Percentiles rank a stretch among this genome's conserved stretches.
These are phyloP conservation scores for Neurospora cerealis DNA, from an alignment of 495 filamentous ascomycete species.

Conservation along the genomic window DNA sequence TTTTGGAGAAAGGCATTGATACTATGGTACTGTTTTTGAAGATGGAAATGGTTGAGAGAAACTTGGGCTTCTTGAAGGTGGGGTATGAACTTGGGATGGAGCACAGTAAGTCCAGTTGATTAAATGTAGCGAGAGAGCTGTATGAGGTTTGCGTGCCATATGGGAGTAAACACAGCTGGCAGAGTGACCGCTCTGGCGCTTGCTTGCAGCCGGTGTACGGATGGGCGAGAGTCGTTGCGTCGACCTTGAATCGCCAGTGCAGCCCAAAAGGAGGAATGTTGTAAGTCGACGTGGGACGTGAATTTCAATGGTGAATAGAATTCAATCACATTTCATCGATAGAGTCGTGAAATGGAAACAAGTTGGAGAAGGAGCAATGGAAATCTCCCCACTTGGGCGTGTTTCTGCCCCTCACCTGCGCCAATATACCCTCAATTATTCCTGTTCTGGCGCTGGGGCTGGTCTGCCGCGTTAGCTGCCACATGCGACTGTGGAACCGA, in stretches of 20 bases:
- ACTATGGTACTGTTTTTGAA: neutral
- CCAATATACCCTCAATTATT: neutral
- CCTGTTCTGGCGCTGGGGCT: neutral
- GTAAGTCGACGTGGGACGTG: neutral
- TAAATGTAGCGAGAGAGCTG: neutral
- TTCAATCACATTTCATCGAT: neutral
- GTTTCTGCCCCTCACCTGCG: neutral
- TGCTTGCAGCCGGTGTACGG: neutral
- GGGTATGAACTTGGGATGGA: neutral
- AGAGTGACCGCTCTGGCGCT: neutral
- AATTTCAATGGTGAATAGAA: neutral
- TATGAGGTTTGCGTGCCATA: neutral
- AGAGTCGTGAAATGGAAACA: neutral
- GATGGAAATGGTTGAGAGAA: neutral
- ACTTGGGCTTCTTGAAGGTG: neutral
- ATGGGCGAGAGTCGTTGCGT: neutral
- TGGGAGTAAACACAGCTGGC: no score
- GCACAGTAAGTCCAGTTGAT: neutral
- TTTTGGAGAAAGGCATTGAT: neutral
- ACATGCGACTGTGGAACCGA: neutral
- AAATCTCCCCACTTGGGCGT: neutral
- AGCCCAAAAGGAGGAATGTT: neutral
- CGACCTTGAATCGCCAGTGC: neutral
- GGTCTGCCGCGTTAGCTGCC: neutral
- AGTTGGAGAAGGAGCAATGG: neutral